A percentile compares a stretch with the other conserved stretches of the same genome.
Conservation (phyloP, 2,329 filamentous ascomycete genomes). For the Thielaviopsis populi region DNA sequence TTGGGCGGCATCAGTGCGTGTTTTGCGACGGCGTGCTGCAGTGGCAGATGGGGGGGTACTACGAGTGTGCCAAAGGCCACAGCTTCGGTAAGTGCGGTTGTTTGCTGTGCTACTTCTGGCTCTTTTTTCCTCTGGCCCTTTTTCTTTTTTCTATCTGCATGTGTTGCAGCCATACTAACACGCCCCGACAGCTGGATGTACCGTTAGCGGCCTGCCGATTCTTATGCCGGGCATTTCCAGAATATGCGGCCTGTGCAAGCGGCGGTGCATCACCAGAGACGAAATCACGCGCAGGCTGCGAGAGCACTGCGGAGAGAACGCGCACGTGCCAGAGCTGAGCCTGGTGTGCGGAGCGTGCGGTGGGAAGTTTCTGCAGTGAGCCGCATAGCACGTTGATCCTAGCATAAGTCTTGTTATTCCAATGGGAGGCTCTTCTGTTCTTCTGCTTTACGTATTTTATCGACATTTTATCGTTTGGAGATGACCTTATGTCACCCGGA, state of each 20-base stretch:
- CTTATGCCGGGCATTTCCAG: slow-evolving; percentile 38
- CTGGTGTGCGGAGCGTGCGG: slow-evolving; percentile 13
- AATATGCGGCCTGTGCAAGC: slow-evolving; percentile 39
- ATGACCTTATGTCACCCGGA: neutral
- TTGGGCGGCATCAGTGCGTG: slow-evolving; percentile 29
- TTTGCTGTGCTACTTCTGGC: neutral
- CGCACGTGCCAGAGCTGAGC: neutral
- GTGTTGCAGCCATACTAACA: slow-evolving; percentile 7
- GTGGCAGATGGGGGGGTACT: slow-evolving; percentile 23
- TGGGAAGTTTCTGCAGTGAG: slow-evolving; percentile 11
- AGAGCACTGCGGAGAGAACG: slow-evolving; percentile 2
- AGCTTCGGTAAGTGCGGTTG: slow-evolving; percentile 26
- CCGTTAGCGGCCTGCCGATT: slow-evolving; percentile 39
- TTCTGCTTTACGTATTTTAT: neutral
- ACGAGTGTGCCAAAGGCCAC: slow-evolving; percentile 28
- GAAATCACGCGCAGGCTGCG: slow-evolving; percentile 5
- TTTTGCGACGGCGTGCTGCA: slow-evolving; percentile 31
- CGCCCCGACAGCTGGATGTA: slow-evolving; percentile 33
- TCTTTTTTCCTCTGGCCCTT: neutral
- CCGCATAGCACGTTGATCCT: neutral
- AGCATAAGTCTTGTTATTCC: neutral
- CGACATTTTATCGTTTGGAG: neutral
- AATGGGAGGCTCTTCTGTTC: neutral
- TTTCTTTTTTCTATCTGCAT: neutral
- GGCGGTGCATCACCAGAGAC: slow-evolving; percentile 9